Evolutionary conservation across 2,329 filamentous ascomycete species (phyloP).

Genomic region (Ophiostoma himal-ulmi): DNA sequence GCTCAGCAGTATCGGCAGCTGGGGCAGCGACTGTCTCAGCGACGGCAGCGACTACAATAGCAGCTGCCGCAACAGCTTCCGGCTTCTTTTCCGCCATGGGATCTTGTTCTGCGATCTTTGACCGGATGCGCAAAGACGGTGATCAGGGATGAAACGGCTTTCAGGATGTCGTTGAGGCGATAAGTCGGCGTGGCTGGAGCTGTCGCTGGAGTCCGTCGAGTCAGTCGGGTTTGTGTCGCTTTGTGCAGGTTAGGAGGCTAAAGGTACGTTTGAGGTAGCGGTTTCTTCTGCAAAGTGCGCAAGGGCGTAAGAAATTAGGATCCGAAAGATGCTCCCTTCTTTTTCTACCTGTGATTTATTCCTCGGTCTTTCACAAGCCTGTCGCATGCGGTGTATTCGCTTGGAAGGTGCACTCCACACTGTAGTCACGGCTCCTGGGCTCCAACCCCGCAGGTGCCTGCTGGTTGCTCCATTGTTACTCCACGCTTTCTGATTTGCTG

Average conservation of each 20-base stretch:
- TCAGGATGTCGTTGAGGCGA: neutral
- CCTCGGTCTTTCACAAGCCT: slow-evolving; percentile 23
- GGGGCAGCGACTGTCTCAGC: neutral
- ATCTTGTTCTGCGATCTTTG: neutral
- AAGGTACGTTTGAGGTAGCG: too few relatives aligned
- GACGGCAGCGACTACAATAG: neutral
- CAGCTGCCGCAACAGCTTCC: slow-evolving; percentile 1
- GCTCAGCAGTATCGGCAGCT: neutral
- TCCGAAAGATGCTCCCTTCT: neutral
- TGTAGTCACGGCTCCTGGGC: too few relatives aligned
- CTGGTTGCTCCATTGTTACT: neutral
- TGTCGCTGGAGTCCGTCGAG: neutral
- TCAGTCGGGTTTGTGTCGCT: neutral
- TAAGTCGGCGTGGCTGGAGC: neutral
- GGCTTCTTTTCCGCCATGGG: neutral
- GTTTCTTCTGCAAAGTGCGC: neutral
- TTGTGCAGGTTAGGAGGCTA: neutral
- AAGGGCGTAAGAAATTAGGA: neutral
- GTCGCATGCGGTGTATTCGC: slow-evolving; percentile 11
- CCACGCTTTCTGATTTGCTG: neutral
- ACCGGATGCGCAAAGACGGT: neutral
- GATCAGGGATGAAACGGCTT: neutral
- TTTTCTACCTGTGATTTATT: neutral
- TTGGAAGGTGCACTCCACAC: slow-evolving; percentile 17
- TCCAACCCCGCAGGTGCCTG: neutral